A percentile compares a stretch with the other conserved stretches of the same genome.
Conservation (phyloP, 2,329 filamentous ascomycete species). For the Trichophyton simii region DNA sequence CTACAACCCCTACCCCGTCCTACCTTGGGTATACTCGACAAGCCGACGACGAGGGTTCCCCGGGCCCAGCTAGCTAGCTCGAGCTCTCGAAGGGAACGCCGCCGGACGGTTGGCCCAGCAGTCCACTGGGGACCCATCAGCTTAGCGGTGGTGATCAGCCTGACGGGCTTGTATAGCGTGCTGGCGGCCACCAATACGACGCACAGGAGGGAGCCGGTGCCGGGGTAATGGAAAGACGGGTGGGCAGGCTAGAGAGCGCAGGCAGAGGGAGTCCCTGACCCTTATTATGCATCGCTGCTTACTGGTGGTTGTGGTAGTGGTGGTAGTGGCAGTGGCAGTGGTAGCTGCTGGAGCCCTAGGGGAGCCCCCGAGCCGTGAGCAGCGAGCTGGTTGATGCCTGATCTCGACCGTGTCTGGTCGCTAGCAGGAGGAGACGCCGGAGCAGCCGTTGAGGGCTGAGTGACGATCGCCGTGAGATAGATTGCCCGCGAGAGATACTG, state of each 20-base stretch:
- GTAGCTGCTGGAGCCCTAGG: too few species aligned
- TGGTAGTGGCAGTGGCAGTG: too few species aligned
- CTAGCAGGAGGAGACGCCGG: too few species aligned
- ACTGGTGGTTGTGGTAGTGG: too few species aligned
- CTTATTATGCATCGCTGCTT: not conserved
- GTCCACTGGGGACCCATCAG: not conserved
- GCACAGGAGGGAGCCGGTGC: not conserved
- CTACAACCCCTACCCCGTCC: too few species aligned
- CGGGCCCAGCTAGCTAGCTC: not conserved
- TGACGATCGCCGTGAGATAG: too few species aligned
- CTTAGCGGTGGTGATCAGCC: not conserved
- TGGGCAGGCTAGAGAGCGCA: not conserved
- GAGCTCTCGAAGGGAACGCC: not conserved
- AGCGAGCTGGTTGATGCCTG: not conserved
- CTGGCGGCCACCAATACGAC: not conserved
- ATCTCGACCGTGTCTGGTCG: not conserved
- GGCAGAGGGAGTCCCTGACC: not conserved
- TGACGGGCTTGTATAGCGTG: constrained; percentile 1
- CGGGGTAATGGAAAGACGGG: not conserved
- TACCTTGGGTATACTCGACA: too few species aligned
- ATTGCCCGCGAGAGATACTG: not conserved
- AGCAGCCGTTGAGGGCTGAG: too few species aligned
- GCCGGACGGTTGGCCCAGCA: not conserved
- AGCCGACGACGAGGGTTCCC: not conserved
- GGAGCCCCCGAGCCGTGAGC: too few species aligned